Evolutionary conservation across 768 basidiomycete genomes (phyloP).

Genomic region (Termitomyces sp.): DNA sequence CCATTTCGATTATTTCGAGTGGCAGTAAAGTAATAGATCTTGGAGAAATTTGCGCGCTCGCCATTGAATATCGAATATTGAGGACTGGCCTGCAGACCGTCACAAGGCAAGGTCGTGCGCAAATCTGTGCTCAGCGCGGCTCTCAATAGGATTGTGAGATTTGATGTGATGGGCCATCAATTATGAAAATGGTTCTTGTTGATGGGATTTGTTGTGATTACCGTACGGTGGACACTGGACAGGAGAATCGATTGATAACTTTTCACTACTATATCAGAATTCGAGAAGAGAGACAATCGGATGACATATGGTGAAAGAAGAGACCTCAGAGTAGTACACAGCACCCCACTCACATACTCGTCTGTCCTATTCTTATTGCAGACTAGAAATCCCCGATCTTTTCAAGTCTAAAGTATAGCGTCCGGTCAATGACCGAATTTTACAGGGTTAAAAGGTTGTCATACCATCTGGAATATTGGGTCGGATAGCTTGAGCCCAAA

Average conservation of each 20-base stretch:
- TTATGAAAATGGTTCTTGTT: too few species aligned
- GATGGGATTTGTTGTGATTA: too few species aligned
- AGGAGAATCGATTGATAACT: too few species aligned
- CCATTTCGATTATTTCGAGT: slow-evolving; percentile 44
- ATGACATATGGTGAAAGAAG: too few species aligned
- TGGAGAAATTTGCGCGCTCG: not conserved
- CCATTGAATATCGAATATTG: not conserved
- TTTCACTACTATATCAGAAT: too few species aligned
- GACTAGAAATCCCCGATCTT: slow-evolving; percentile 15
- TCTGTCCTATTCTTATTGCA: slow-evolving; percentile 1
- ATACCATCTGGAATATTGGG: slow-evolving; percentile 33
- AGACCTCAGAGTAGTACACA: too few species aligned
- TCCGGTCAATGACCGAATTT: not conserved
- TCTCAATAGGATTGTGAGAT: too few species aligned
- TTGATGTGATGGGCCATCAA: too few species aligned
- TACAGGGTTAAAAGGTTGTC: not conserved
- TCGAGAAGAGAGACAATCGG: too few species aligned
- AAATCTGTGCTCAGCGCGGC: too few species aligned
- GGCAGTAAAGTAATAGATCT: slow-evolving; percentile 19
- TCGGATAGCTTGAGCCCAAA: slow-evolving; percentile 32
- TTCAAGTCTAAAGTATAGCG: slow-evolving; percentile 10
- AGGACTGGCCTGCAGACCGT: not conserved
- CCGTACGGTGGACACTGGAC: too few species aligned
- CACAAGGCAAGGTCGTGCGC: not conserved
- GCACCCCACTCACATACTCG: not conserved